Evolutionary conservation across 2,329 filamentous ascomycete genomes (phyloP).

Genomic region (Colletotrichum cuscutae): DNA sequence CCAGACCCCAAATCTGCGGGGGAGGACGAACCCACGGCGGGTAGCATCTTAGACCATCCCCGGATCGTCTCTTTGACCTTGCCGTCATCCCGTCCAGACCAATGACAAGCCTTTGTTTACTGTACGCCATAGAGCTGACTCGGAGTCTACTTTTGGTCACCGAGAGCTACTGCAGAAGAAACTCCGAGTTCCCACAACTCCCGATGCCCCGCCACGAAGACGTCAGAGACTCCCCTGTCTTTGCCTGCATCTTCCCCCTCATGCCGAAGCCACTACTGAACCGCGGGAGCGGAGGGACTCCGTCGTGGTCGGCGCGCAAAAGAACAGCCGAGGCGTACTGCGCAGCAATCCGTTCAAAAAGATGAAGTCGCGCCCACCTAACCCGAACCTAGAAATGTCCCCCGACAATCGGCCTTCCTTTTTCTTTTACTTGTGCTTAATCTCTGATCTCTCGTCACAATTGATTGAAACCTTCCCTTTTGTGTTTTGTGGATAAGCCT

Average conservation of each 20-base stretch:
- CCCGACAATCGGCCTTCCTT: slow-evolving; percentile 18
- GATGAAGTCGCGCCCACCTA: slow-evolving; percentile 33
- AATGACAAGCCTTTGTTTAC: slow-evolving; percentile 1
- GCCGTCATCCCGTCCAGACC: slow-evolving; percentile 29
- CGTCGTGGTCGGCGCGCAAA: slow-evolving; percentile 17
- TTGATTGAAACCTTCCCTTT: not conserved
- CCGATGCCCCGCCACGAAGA: slow-evolving; percentile 5
- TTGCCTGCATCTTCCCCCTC: not conserved
- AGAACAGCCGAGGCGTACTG: slow-evolving; percentile 20
- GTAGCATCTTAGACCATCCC: slow-evolving; percentile 7
- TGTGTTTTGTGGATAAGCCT: not conserved
- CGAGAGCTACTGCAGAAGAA: slow-evolving; percentile 6
- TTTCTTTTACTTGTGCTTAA: not conserved
- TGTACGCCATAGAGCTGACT: not conserved
- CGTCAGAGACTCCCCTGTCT: slow-evolving; percentile 13
- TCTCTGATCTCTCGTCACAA: not conserved
- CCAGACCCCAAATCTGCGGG: slow-evolving; percentile 23
- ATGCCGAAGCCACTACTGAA: not conserved
- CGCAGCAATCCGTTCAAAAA: slow-evolving; percentile 24
- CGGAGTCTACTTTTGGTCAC: slow-evolving; percentile 21
- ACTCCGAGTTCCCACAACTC: not conserved
- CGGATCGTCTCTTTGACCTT: not conserved
- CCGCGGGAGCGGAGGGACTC: too few species aligned
- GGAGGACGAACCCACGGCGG: not conserved
- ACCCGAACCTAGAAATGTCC: slow-evolving; percentile 16